These are phyloP conservation scores for Albatrellus ellisii DNA, from an alignment of 768 basidiomycete genomes.

Conservation along the genomic window DNA sequence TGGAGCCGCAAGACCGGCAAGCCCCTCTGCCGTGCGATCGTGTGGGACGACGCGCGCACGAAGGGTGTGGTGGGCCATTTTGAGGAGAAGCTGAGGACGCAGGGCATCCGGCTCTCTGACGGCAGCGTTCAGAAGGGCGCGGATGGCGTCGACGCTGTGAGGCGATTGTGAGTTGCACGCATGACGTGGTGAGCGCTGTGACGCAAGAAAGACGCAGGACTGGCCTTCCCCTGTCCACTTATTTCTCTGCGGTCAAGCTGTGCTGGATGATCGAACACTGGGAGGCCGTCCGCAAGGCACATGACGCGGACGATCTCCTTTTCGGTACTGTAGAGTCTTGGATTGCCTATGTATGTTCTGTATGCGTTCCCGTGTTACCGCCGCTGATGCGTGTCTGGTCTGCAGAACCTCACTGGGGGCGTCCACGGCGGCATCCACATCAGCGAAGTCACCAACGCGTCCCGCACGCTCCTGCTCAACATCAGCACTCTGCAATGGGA, in stretches of 20 bases:
- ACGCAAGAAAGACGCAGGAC: constrained; percentile 36
- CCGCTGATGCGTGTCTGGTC: constrained; percentile 1
- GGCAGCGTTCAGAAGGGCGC: constrained; percentile 60
- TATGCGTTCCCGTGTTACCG: background rate
- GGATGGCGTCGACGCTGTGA: constrained; percentile 51
- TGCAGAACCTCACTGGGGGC: constrained; percentile 78
- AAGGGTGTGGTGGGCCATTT: constrained; percentile 75
- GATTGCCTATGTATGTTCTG: constrained; percentile 62
- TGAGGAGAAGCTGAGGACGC: constrained; percentile 53
- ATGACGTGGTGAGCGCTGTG: constrained; percentile 1
- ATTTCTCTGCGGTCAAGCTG: constrained; percentile 95
- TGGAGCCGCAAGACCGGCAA: constrained; percentile 90
- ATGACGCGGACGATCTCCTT: constrained; percentile 66
- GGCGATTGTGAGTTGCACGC: constrained; percentile 41
- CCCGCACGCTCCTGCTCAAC: constrained; percentile 87
- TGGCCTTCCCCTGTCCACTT: constrained; percentile 90
- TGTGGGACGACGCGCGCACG: constrained; percentile 95
- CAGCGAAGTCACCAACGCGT: constrained; percentile 91
- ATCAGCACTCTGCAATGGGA: constrained; percentile 77
- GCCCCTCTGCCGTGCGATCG: constrained; percentile 79
- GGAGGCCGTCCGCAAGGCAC: constrained; percentile 61
- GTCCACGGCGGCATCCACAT: constrained; percentile 58
- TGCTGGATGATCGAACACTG: constrained; percentile 94
- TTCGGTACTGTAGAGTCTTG: constrained; percentile 98
- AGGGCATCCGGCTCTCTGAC: constrained; percentile 58